Evolutionary conservation across 2,329 filamentous ascomycete species (phyloP), one percentile per base, ranked within the genome.

Genomic region (Akanthomyces dipterigenus): DNA sequence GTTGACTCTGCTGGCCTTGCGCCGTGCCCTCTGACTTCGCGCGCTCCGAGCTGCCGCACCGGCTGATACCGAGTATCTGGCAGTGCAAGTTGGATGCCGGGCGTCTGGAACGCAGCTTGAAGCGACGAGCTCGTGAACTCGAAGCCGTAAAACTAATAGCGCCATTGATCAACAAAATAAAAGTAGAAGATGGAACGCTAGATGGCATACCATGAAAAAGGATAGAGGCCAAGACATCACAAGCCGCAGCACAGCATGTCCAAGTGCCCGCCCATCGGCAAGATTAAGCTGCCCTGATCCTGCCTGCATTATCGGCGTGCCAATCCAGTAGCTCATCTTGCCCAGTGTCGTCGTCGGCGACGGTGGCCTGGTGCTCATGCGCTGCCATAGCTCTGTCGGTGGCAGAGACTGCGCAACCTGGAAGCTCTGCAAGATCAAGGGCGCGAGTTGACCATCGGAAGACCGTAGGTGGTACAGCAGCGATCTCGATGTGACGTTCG

Each of bases 311-410:
- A 49, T 14, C 4, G 55, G 55, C 55, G 55, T 43, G 7, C 24
- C 45, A 31, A 58, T 48, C 55, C 55, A 48, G 55, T 58, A 49
- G 36, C n/a, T 58, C 45, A 58, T 24, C 22, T 40, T 58, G 6
- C 55, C 55, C 11, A 58, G 34, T 20, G 43, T 40, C 8, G 55
- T 58, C 11, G 43, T 20, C 22, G 55, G 55, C 28, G 55, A 58
- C 18, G 24, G 16, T 1, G 55, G 55, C 26, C 2, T 18, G 14
- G 43, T 16, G 31, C 26, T 31, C 9, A 49, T n/a, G 8, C 55
- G 55, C 55, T 38, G 36, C 55, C 55, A 58, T 5, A 26, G 55
- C 18, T 8, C 28, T 9, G 55, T 49, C 14, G 42, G 43, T 11
- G 55, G 55, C 55, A 58, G 55, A 16, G 42, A 48, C 8, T 5